phyloP scores from a whole-genome alignment of 2,329 filamentous ascomycete species.

The Alternaria tenuissima region DNA sequence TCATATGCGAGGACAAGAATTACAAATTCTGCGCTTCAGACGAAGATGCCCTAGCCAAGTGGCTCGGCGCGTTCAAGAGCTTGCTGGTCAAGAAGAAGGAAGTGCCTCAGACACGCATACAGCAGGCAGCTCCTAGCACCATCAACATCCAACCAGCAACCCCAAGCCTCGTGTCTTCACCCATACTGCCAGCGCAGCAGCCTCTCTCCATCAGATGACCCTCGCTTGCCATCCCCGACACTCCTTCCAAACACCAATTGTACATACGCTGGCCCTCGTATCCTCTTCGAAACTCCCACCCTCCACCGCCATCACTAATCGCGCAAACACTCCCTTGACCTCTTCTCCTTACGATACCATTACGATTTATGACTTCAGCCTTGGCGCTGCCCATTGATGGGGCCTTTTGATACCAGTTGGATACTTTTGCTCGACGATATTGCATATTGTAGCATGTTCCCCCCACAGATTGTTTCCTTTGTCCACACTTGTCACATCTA shows the following conservation, averaged over 20 bases:
- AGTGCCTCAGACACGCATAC: constrained; percentile 35
- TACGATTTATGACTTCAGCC: constrained; percentile 14
- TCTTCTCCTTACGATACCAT: constrained; percentile 12
- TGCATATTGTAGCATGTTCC: constrained; percentile 12
- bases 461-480: constrained; percentile 9
- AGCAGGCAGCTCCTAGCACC: constrained; percentile 19
- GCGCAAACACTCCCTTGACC: constrained; percentile 1
- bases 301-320: constrained; percentile 10
- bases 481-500: constrained; percentile 4
- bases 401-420: constrained; percentile 10
- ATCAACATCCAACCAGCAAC: constrained; percentile 22
- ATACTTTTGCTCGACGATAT: constrained; percentile 10
- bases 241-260: constrained; percentile 1
- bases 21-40: constrained; percentile 67
- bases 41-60: constrained; percentile 83
- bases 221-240: background rate
- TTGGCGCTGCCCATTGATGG: constrained; percentile 1
- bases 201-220: constrained; percentile 14
- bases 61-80: constrained; percentile 91
- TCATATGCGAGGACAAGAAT: constrained; percentile 87
- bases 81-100: constrained; percentile 75
- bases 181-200: constrained; percentile 17
- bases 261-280: constrained; percentile 16
- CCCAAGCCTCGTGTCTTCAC: constrained; percentile 5
- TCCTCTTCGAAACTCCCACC: background rate